phyloP scores from a whole-genome alignment of 2,329 filamentous ascomycete species.

The Exutisphaerella laricina region DNA sequence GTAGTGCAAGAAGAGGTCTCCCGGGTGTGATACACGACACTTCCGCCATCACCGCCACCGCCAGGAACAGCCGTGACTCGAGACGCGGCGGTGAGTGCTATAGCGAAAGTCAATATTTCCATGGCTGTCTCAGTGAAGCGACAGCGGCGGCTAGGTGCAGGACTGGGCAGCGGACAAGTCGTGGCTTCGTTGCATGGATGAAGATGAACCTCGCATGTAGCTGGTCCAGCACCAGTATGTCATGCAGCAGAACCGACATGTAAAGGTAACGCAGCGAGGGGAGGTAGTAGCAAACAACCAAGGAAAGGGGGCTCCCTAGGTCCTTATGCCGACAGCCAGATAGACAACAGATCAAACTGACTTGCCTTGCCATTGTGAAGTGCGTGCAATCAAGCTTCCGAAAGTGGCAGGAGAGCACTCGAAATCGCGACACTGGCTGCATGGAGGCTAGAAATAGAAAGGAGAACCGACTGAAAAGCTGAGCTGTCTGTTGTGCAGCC shows the following conservation, averaged over 20 bases:
- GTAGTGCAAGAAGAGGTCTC: neutral
- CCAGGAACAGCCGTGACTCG: neutral
- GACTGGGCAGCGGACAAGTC: neutral
- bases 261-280: neutral
- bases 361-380: too few relatives aligned
- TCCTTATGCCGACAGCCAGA: slow-evolving; percentile 2
- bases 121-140: neutral
- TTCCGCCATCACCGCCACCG: neutral
- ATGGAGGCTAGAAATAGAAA: too few relatives aligned
- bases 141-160: neutral
- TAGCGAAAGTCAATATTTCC: neutral
- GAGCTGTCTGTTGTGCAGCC: too few relatives aligned
- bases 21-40: too few relatives aligned
- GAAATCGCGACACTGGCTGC: too few relatives aligned
- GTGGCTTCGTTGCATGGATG: neutral
- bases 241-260: neutral
- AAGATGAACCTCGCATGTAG: neutral
- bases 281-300: neutral
- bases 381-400: too few relatives aligned
- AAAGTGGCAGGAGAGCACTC: neutral
- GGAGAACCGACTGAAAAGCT: too few relatives aligned
- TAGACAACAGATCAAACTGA: too few relatives aligned
- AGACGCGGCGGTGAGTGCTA: neutral
- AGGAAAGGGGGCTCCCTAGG: neutral
- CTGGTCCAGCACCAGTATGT: neutral